phyloP scores from a whole-genome alignment of 2,329 filamentous ascomycete genomes.

The Aspergillus puulaauensis region DNA sequence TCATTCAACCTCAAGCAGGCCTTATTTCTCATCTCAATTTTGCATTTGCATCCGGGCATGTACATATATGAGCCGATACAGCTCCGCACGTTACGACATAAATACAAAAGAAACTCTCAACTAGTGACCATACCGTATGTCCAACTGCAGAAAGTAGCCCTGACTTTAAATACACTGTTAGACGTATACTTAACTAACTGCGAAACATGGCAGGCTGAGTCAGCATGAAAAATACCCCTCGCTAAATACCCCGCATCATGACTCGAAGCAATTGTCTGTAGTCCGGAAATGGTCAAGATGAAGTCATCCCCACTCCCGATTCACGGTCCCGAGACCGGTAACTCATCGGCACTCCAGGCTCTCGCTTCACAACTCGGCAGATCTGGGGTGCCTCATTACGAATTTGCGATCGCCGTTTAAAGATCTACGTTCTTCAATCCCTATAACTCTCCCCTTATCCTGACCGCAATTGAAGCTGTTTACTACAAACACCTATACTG shows the following conservation, averaged over 20 bases:
- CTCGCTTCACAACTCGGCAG: slow-evolving; percentile 23
- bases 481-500: background rate
- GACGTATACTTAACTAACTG: no score
- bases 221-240: no score
- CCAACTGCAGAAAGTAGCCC: no score
- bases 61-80: slow-evolving; percentile 5
- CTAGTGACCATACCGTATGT: no score
- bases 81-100: background rate
- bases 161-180: no score
- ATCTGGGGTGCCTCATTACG: slow-evolving; percentile 1
- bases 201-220: no score
- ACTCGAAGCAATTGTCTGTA: no score
- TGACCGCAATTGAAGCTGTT: no score
- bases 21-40: background rate
- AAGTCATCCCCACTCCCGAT: slow-evolving; percentile 3
- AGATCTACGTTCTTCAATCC: background rate
- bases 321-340: slow-evolving; percentile 14
- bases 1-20: background rate
- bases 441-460: background rate
- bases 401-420: background rate
- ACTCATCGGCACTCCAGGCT: slow-evolving; percentile 15
- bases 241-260: no score
- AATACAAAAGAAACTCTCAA: no score
- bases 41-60: background rate
- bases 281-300: no score